Base-by-base conservation (phyloP, 2,329 filamentous ascomycete genomes). In the Aspergillus fischeri region DNA sequence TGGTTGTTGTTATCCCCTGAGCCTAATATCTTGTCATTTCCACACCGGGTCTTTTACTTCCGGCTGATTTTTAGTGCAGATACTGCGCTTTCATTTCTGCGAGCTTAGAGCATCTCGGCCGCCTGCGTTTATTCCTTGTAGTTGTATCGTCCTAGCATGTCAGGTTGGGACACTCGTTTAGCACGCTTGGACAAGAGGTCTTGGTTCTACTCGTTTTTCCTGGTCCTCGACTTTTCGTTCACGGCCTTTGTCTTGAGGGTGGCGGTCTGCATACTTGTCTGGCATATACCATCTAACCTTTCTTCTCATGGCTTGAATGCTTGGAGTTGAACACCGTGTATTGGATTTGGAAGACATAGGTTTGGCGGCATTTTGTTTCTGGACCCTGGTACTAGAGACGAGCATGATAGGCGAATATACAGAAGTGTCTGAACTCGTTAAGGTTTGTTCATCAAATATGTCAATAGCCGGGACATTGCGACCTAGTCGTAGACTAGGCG, bases 201-300 rank as follows among this genome's bases (percentile, higher is more conserved):
- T 56, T 52, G 38, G 29, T 49, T 56, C 27, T 27, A 48, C 38
- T 35, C 50, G 57, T 55, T 60, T 62, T 61, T 57, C 63, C 62
- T 58, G 55, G 63, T 65, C 61, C 60, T 63, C 48, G 20, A 52
- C 28, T 6, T 24, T 14, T 47, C 9, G 10, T 7, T 47, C 44
- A 45, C 42, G 42, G 14, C 32, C 32, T 29, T 49, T 57, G 51
- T 59, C 21, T 49, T 54, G 52, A 24, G 55, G 58, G 55, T 44
- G 60, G 57, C 49, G 49, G 49, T 60, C 49, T 61, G 54, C 49
- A 59, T 47, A 14, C 20, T 47, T 14, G 20, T 3, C 21, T 27
- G 21, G 10, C 11, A 7, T 24, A 47, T 24, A 47, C 24, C 21
- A 45, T 24, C 10, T 14, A 7, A 27, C 11, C 7, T 53, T 48